Base-by-base conservation (phyloP, 345 rosid genomes). In the Acer yangbiense region DNA sequence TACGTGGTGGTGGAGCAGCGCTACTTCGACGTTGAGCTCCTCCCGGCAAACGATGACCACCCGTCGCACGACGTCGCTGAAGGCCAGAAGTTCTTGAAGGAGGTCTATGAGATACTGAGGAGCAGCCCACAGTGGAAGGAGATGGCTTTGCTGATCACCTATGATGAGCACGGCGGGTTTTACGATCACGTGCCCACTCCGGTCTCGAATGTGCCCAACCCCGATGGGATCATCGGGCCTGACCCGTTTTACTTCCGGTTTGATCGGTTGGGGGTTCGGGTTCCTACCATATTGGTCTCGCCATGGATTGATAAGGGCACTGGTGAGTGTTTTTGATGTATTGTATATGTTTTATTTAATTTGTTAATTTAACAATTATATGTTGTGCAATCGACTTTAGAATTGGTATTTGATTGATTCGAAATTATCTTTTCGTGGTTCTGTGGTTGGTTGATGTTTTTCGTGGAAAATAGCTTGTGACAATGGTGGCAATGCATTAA, bases 131-230 rank as follows among this genome's bases (percentile, higher is more conserved):
- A 96, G 91, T 96, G 99, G 98, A 84, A 94, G 2, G 99, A 96
- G 83, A 90, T 85, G 94, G 99, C 98, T 20, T 41, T 96, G 79
- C 39, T 94, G 83, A 92, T 96, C 9, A 96, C 99, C 3, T 96
- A 96, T 60, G 99, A 96, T 35, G 98, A 96, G 72, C 99, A 94
- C 14, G 99, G 99, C 3, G 99, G 99, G 52, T 94, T 96, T 74
- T 96, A 89, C n/a, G 99, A 96, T 71, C 99, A 96, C 73, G 98
- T 94, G 66, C 97, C 99, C 0, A 92, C 98, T 1, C 99, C 99
- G 4, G 91, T 90, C 17, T 68, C 82, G 1, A 83, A 85, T 46
- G 99, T 96, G 67, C 99, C 99, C 1, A 94, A 78, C 76, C 99
- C 98, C 44, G 99, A 97, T 52, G 99, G 99, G 17, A 90, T 94